Evolutionary conservation across 176 grass and related monocot genomes (phyloP).

Genomic region (Triticum turgidum): DNA sequence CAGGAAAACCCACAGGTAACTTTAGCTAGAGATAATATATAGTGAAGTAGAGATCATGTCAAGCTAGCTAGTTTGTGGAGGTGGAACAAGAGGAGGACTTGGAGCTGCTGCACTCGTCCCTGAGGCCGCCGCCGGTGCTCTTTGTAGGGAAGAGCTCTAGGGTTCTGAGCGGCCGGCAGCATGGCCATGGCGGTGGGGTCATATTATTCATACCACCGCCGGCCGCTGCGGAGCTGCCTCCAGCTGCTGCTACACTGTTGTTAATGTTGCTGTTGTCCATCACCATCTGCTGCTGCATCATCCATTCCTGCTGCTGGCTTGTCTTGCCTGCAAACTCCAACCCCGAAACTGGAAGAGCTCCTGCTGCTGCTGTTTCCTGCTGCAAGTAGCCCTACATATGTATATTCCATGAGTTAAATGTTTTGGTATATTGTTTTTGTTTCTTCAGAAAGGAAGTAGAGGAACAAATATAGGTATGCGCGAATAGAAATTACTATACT

Average conservation of each 20-base stretch:
- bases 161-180: constrained; percentile 69
- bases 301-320: constrained; percentile 44
- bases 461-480: neutral
- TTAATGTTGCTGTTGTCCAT: constrained; percentile 3
- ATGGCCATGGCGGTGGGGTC: constrained; percentile 37
- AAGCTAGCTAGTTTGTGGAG: constrained; percentile 63
- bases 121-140: constrained; percentile 58
- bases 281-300: constrained; percentile 25
- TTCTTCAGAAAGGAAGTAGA: neutral
- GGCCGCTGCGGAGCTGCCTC: neutral
- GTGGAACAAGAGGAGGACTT: constrained; percentile 94
- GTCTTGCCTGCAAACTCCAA: constrained; percentile 13
- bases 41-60: neutral
- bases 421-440: neutral
- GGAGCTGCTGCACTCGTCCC: constrained; percentile 84
- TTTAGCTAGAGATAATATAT: neutral
- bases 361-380: constrained; percentile 22
- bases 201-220: constrained; percentile 3
- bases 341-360: constrained; percentile 25
- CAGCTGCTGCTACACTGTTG: constrained; percentile 3
- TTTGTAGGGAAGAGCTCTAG: constrained; percentile 85
- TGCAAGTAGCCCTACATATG: constrained; percentile 25
- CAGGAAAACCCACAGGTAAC: neutral
- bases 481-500: neutral
- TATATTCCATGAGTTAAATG: neutral